Base-by-base conservation (phyloP, 140 eudicot genomes). In the Cichorium intybus region DNA sequence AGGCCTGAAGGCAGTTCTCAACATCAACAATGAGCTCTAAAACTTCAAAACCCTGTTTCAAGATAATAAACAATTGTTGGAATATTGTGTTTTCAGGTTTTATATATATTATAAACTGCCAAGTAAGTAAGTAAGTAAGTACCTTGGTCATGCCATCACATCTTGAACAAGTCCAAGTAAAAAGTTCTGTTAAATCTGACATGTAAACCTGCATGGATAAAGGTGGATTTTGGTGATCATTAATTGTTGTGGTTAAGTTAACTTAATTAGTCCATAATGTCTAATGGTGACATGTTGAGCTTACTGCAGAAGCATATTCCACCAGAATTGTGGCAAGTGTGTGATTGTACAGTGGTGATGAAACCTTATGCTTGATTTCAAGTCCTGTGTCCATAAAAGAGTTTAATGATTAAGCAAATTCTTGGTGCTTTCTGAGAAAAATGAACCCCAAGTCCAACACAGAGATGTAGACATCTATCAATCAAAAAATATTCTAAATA, bases 91-190 rank as follows among this genome's bases (percentile, higher is more conserved):
- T 24, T 41, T 15, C 7, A 28, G 24, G 24, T 22, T 67, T 55
- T 21, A 68, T 16, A 35, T 14, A 12, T 43, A 39, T 35, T 4
- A 35, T 35, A 10, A 39, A 39, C 10, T 39, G 49, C 7, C 6
- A 15, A 43, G n/a, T n/a, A n/a, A n/a, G n/a, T n/a, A n/a, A n/a
- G n/a, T n/a, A n/a, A 51, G 29, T 11, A 60, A 28, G 57, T 79
- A 93, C 99, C 99, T 81, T 56, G 64, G 88, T 86, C 71, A 86
- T 47, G 66, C 76, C 97, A 79, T 92, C 56, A 73, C 97, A 93
- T 76, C 95, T 79, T 68, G 92, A 69, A 77, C 99, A 93, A 24
- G 97, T 93, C 99, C 99, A 93, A 10, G 90, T 79, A 83, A 93
- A 85, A 64, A 93, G 79, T 57, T 88, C 93, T 4, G 93, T 81